These are phyloP conservation scores for Schwanniomyces etchellsii DNA, from an alignment of 1,139 yeast genomes.

Conservation along the genomic window DNA sequence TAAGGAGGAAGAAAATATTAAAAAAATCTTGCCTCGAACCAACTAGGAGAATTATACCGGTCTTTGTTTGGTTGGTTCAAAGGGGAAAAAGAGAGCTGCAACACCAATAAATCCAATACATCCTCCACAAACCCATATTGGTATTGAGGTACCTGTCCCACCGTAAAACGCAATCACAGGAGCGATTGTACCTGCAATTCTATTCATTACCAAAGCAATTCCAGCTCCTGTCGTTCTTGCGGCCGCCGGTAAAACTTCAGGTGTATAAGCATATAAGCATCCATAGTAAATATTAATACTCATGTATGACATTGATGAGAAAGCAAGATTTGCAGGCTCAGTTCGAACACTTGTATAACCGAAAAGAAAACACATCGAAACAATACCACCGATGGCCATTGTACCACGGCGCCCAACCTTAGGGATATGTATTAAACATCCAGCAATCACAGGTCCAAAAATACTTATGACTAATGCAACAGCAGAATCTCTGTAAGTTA, in stretches of 20 bases:
- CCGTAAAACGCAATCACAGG: constrained; percentile 28
- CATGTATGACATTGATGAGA: constrained; percentile 23
- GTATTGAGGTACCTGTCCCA: constrained; percentile 22
- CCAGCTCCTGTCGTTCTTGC: constrained; percentile 33
- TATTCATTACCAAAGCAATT: constrained; percentile 22
- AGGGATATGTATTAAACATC: constrained; percentile 19
- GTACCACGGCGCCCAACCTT: constrained; percentile 28
- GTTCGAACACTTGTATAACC: constrained; percentile 28
- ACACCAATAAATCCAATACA: constrained; percentile 25
- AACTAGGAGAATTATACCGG: not conserved
- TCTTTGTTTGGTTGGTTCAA: constrained; percentile 18
- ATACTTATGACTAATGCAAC: constrained; percentile 23
- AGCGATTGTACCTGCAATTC: constrained; percentile 23
- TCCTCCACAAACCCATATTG: constrained; percentile 32
- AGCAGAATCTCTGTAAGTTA: constrained; percentile 27
- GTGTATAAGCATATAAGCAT: constrained; percentile 28
- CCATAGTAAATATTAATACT: constrained; percentile 29
- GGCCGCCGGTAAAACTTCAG: constrained; percentile 30
- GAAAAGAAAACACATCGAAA: constrained; percentile 27
- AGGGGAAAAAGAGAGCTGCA: constrained; percentile 25
- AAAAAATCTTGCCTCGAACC: not conserved
- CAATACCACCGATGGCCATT: constrained; percentile 27
- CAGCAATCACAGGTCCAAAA: constrained; percentile 29
- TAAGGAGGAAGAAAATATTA: not conserved
- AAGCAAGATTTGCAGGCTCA: constrained; percentile 22